Conservation (phyloP, 2,329 filamentous ascomycete species). For the Chrysoporthe puriensis region DNA sequence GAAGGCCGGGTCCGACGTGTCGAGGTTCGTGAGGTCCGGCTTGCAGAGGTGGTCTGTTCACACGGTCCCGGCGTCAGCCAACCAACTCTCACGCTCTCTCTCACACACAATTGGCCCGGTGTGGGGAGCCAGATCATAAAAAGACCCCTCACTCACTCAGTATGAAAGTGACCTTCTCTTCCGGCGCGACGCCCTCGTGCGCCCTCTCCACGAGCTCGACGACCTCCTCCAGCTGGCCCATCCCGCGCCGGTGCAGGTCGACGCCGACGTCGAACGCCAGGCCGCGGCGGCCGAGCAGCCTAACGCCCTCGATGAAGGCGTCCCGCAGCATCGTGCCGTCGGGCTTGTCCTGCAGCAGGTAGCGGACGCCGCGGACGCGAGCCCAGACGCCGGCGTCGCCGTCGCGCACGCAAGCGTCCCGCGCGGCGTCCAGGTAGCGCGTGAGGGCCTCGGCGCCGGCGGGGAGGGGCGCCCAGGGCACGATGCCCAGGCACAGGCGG, state of each 20-base stretch:
- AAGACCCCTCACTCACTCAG: constrained; percentile 60
- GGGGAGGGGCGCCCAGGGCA: constrained; percentile 86
- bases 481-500: constrained; percentile 65
- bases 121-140: background rate
- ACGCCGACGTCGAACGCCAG: constrained; percentile 83
- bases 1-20: constrained; percentile 62
- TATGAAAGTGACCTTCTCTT: constrained; percentile 67
- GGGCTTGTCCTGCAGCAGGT: constrained; percentile 79
- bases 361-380: constrained; percentile 78
- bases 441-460: constrained; percentile 63
- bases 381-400: constrained; percentile 66
- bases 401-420: constrained; percentile 45
- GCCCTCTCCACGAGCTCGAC: constrained; percentile 71
- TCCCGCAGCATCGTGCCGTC: constrained; percentile 65
- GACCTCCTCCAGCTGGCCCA: constrained; percentile 72
- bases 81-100: background rate
- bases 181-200: constrained; percentile 62
- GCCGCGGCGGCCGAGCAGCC: constrained; percentile 64
- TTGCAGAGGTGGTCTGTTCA: constrained; percentile 86
- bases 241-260: constrained; percentile 76
- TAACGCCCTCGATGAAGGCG: constrained; percentile 67
- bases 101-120: background rate
- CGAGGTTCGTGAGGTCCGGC: constrained; percentile 72
- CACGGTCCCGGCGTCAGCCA: constrained; percentile 3
- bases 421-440: constrained; percentile 66